phyloP scores from a whole-genome alignment of 2,329 filamentous ascomycete genomes.

The Fusarium mangiferae region DNA sequence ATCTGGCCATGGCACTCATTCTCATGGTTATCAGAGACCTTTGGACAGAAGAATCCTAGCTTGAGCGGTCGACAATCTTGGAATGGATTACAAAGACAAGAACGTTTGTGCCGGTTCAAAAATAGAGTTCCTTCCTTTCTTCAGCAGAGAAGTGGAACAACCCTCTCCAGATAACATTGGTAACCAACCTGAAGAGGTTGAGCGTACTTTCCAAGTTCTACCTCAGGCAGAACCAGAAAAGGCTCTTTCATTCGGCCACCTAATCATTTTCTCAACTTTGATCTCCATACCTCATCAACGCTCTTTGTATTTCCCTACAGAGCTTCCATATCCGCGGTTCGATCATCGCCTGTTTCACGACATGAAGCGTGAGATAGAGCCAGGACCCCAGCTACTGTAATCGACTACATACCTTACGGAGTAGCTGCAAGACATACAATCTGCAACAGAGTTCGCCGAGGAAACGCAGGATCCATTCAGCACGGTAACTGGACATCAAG shows the following conservation, averaged over 20 bases:
- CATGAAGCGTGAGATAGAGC: not conserved
- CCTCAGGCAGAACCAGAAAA: not conserved
- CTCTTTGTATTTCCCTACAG: not conserved
- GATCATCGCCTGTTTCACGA: constrained; percentile 1
- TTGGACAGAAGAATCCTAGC: not conserved
- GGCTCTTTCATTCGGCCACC: not conserved
- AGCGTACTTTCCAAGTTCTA: not conserved
- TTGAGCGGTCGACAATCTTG: not conserved
- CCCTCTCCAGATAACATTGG: not conserved
- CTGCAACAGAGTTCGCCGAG: not conserved
- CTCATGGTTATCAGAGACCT: not conserved
- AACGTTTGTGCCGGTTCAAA: not conserved
- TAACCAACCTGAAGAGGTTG: not conserved
- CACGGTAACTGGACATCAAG: not conserved
- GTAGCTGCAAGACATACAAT: not conserved
- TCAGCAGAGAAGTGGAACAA: constrained; percentile 12
- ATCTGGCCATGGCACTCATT: not conserved
- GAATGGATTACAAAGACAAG: constrained; percentile 5
- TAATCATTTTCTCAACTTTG: not conserved
- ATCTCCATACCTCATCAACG: not conserved
- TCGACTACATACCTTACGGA: not conserved
- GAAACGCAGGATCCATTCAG: not conserved
- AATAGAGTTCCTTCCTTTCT: constrained; percentile 4
- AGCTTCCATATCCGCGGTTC: not conserved
- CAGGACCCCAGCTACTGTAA: not conserved